phyloP scores from a whole-genome alignment of 805 yeast species.

The Dipodascus geniculatus region DNA sequence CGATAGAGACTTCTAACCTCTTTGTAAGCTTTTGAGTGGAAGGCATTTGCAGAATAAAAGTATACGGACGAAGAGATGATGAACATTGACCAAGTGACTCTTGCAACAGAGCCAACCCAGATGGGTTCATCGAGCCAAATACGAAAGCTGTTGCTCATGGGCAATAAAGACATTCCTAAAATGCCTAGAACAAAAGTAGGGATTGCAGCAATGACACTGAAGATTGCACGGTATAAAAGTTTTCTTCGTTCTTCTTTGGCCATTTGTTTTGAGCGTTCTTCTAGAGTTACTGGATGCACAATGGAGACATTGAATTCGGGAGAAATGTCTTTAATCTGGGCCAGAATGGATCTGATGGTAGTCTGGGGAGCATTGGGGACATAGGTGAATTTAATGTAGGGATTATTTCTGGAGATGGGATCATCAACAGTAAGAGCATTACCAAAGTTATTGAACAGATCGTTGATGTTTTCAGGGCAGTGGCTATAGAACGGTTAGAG shows the following conservation, averaged over 20 bases:
- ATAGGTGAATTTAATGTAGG: slow-evolving; percentile 53
- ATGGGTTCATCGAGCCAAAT: slow-evolving; percentile 49
- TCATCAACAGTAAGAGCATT: slow-evolving; percentile 42
- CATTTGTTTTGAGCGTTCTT: slow-evolving; percentile 45
- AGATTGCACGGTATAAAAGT: slow-evolving; percentile 34
- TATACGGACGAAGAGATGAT: slow-evolving; percentile 61
- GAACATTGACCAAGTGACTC: slow-evolving; percentile 56
- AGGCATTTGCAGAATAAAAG: slow-evolving; percentile 61
- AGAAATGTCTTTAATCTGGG: slow-evolving; percentile 35
- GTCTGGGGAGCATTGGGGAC: slow-evolving; percentile 42
- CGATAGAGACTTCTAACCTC: slow-evolving; percentile 51
- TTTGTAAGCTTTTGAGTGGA: slow-evolving; percentile 53
- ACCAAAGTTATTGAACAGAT: slow-evolving; percentile 41
- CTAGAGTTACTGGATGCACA: slow-evolving; percentile 44
- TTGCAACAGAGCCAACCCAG: slow-evolving; percentile 49
- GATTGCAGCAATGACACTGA: slow-evolving; percentile 44
- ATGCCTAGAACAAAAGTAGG: slow-evolving; percentile 61
- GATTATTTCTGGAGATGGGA: slow-evolving; percentile 42
- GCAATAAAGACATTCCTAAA: slow-evolving; percentile 54
- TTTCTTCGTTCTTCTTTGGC: slow-evolving; percentile 37
- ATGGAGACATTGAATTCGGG: slow-evolving; percentile 41
- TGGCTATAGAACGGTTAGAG: slow-evolving; percentile 27
- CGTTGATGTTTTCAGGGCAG: slow-evolving; percentile 49
- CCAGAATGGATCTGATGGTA: slow-evolving; percentile 44
- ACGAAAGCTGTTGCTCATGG: slow-evolving; percentile 31